These are phyloP conservation scores for Boeremia lycopersici DNA, from an alignment of 2,329 filamentous ascomycete genomes.

Conservation along the genomic window DNA sequence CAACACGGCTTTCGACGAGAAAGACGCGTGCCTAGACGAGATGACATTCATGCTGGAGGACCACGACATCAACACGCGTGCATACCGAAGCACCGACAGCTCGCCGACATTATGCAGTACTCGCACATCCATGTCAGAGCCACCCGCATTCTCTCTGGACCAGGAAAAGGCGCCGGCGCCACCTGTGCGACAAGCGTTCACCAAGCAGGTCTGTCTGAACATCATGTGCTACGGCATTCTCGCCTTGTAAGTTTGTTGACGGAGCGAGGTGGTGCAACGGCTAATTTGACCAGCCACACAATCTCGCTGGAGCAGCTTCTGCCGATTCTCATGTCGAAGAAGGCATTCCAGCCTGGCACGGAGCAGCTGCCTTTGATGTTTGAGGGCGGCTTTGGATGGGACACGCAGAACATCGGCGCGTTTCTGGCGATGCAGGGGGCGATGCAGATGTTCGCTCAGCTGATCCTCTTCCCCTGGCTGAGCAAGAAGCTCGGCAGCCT, in stretches of 20 bases:
- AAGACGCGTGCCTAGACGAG: slow-evolving; percentile 61
- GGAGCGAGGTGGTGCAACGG: slow-evolving; percentile 22
- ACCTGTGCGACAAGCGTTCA: slow-evolving; percentile 69
- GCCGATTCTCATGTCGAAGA: slow-evolving; percentile 85
- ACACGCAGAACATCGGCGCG: slow-evolving; percentile 82
- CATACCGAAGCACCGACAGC: slow-evolving; percentile 65
- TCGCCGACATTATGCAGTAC: slow-evolving; percentile 57
- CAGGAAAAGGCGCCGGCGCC: slow-evolving; percentile 30
- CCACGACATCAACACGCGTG: slow-evolving; percentile 55
- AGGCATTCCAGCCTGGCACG: slow-evolving; percentile 55
- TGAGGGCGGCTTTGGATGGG: slow-evolving; percentile 80
- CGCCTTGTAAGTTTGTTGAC: slow-evolving; percentile 71
- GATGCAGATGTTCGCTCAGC: slow-evolving; percentile 86
- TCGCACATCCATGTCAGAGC: slow-evolving; percentile 38
- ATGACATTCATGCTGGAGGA: slow-evolving; percentile 64
- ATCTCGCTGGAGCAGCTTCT: slow-evolving; percentile 96
- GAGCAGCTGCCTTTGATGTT: slow-evolving; percentile 83
- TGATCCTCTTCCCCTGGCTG: slow-evolving; percentile 81
- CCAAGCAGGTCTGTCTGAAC: slow-evolving; percentile 81
- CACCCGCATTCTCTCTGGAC: slow-evolving; percentile 44
- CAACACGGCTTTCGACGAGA: slow-evolving; percentile 45
- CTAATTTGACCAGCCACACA: slow-evolving; percentile 71
- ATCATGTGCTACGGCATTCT: slow-evolving; percentile 91
- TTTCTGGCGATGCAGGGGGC: slow-evolving; percentile 88
- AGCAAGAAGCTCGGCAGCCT: slow-evolving; percentile 78